Conservation (phyloP, 352 stramenopile genomes). For the Globisporangium viniferum region DNA sequence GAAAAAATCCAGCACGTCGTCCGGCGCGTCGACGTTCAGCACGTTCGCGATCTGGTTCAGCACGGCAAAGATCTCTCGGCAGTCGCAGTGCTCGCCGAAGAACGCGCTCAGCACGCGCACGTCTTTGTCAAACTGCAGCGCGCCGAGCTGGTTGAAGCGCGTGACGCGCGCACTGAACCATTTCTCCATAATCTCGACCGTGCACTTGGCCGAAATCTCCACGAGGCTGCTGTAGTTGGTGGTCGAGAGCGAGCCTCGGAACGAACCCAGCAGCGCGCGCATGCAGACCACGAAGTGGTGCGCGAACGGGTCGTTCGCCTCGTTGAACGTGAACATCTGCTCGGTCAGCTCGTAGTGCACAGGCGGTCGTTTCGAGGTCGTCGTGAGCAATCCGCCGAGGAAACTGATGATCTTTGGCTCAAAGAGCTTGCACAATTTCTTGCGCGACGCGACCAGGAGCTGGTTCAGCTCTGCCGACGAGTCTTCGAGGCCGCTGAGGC, state of each 20-base stretch:
- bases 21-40: conserved; percentile 65
- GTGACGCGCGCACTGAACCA: conserved; percentile 57
- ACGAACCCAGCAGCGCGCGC: conserved; percentile 48
- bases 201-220: conserved; percentile 38
- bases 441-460: conserved; percentile 59
- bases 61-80: conserved; percentile 50
- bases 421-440: conserved; percentile 76
- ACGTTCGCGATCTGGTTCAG: conserved; percentile 70
- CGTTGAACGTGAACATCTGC: conserved; percentile 84
- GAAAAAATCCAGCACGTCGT: conserved; percentile 76
- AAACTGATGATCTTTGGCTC: conserved; percentile 65
- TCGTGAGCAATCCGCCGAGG: conserved; percentile 48
- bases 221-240: conserved; percentile 59
- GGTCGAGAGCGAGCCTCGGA: conserved; percentile 49
- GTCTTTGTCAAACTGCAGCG: conserved; percentile 87
- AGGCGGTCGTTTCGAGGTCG: conserved; percentile 29
- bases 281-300: conserved; percentile 66
- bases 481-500: conserved; percentile 71
- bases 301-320: conserved; percentile 86
- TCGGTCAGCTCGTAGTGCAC: conserved; percentile 84
- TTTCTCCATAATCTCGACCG: conserved; percentile 50
- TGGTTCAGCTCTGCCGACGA: conserved; percentile 63
- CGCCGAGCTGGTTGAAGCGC: conserved; percentile 78
- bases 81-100: conserved; percentile 53
- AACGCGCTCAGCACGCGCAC: conserved; percentile 66